A percentile compares a stretch with the other conserved stretches of the same genome.
These are phyloP conservation scores for Helenozyma rhizophorensis DNA, from an alignment of 805 yeast genomes.

Conservation along the genomic window DNA sequence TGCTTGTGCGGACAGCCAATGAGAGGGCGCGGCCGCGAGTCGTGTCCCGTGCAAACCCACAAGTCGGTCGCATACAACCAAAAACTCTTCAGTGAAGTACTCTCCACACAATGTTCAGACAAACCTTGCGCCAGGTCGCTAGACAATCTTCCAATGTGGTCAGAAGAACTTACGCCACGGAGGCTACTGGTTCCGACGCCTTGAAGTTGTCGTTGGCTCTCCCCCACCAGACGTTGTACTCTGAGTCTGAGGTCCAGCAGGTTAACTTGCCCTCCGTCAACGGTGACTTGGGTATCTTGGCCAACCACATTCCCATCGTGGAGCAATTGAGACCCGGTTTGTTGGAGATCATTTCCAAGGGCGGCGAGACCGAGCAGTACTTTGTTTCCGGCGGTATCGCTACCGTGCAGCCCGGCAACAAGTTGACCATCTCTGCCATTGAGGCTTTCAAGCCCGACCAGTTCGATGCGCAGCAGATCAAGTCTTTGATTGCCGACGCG, in stretches of 20 bases:
- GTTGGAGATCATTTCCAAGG: conserved; percentile 80
- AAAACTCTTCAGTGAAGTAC: conserved; percentile 2
- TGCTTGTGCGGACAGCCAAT: conserved; percentile 24
- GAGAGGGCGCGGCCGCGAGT: conserved; percentile 18
- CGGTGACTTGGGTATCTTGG: conserved; percentile 95
- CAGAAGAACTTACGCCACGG: conserved; percentile 90
- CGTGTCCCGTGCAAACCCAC: conserved; percentile 15
- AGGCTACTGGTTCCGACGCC: conserved; percentile 55
- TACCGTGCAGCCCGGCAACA: conserved; percentile 90
- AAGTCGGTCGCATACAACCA: conserved; percentile 6
- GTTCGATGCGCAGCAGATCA: conserved; percentile 76
- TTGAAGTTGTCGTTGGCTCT: conserved; percentile 86
- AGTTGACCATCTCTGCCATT: conserved; percentile 83
- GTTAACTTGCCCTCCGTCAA: conserved; percentile 94
- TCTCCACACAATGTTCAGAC: conserved; percentile 50
- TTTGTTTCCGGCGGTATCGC: conserved; percentile 97
- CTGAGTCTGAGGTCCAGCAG: conserved; percentile 56
- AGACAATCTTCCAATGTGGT: conserved; percentile 53
- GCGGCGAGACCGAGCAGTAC: conserved; percentile 68
- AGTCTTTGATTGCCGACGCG: conserved; percentile 83
- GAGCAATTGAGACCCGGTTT: conserved; percentile 97
- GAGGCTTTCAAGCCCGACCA: conserved; percentile 93
- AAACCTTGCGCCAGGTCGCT: conserved; percentile 56
- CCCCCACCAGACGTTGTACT: conserved; percentile 74
- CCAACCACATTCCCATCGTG: conserved; percentile 95